Evolutionary conservation across 257 asterid genomes (phyloP), one percentile per base, ranked within the genome.

Genomic region (Jasminum sambac): DNA sequence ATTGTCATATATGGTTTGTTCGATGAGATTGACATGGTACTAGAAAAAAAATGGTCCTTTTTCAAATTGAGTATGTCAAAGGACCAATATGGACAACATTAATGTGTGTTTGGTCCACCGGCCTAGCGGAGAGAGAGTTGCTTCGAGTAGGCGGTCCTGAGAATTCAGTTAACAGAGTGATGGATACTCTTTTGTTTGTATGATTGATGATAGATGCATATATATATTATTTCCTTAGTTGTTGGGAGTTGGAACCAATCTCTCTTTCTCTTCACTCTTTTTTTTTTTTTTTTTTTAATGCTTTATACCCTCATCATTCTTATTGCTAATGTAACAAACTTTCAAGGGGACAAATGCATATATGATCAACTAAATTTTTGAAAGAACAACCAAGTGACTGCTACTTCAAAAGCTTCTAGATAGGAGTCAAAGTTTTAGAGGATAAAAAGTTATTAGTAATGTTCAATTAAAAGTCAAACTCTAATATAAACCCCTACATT

Each of bases 191-290:
- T 48, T 48, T n/a, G 8, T 44, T 30, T 30, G 36, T 30, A 30
- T 30, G 36, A 30, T 1, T 30, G 36, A 48, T 19, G 25, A 6
- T 7, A 8, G 7, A 39, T 39, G 58, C 16, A 6, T 5, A n/a
- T 48, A 6, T 5, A n/a, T 14, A 48, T 16, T 16, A 16, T 48
- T 14, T n/a, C 24, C 58, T 48, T 21, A 6, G 24, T n/a, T 46
- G 57, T 46, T 46, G 57, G 57, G 23, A 46, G 57, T 6, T 48
- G 58, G 58, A 48, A 48, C 58, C 58, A 6, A 48, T 48, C 58
- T 17, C 58, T 17, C 25, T 48, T n/a, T 48, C 25, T 48, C 58
- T 48, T 17, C 58, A 48, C 25, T 48, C 25, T n/a, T 48, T n/a
- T 48, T 23, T 16, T 48, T 23, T n/a, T n/a, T 16, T 21, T 5